A percentile compares a stretch with the other conserved stretches of the same genome.
These are phyloP conservation scores for Arthrinium puccinioides DNA, from an alignment of 2,329 filamentous ascomycete species.

Conservation along the genomic window DNA sequence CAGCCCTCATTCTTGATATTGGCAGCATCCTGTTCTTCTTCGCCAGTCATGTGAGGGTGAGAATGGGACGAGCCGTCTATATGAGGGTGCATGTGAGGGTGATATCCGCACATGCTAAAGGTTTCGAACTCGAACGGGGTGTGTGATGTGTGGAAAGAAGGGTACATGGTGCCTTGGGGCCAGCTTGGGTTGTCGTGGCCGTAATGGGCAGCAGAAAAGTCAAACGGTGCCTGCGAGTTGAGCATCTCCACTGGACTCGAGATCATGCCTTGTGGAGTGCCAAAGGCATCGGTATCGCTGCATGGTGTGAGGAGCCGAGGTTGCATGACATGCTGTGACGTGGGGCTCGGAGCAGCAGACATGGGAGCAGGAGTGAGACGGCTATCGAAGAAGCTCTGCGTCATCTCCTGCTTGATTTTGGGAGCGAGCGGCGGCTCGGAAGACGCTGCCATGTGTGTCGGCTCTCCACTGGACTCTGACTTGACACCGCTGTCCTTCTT, in stretches of 20 bases:
- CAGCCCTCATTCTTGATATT: conserved; percentile 28
- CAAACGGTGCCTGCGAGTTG: conserved; percentile 19
- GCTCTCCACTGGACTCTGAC: conserved; percentile 22
- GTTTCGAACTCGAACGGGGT: conserved; percentile 30
- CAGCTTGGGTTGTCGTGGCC: conserved; percentile 21
- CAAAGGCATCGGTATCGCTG: conserved; percentile 40
- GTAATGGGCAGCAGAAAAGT: conserved; percentile 20
- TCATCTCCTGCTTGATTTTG: conserved; percentile 31
- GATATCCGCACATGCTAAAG: conserved; percentile 23
- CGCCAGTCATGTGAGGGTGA: conserved; percentile 14
- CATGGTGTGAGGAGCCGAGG: conserved; percentile 41
- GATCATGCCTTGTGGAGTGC: conserved; percentile 18
- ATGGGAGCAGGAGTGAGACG: conserved; percentile 22
- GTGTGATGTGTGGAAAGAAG: conserved; percentile 34
- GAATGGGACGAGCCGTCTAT: conserved; percentile 16
- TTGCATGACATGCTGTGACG: conserved; percentile 25
- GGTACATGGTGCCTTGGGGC: conserved; percentile 26
- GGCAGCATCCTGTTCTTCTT: conserved; percentile 17
- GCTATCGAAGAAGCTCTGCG: conserved; percentile 20
- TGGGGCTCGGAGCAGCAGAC: conserved; percentile 9
- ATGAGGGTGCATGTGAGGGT: conserved; percentile 21
- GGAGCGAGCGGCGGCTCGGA: conserved; percentile 13
- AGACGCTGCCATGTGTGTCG: conserved; percentile 12
- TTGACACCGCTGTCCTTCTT: conserved; percentile 34
- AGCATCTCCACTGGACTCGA: conserved; percentile 27